Evolutionary conservation across 495 filamentous ascomycete genomes (phyloP), one percentile per base, ranked within the genome.

Genomic region (Paragyromitra xinjiangensis): DNA sequence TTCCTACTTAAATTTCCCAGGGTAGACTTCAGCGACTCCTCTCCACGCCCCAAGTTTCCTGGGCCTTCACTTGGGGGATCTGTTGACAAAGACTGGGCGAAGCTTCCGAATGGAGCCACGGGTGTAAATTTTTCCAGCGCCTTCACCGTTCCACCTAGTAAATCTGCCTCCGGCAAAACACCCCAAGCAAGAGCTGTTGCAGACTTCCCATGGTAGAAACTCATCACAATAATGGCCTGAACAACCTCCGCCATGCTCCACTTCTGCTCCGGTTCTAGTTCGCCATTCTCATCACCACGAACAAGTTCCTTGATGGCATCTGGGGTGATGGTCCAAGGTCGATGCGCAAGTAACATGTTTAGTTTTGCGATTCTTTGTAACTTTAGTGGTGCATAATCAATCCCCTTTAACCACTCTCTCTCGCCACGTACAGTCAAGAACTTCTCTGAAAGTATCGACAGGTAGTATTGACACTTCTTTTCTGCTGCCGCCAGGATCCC

Each of bases 271-370:
- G 67, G 75, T 22, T 79, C 77, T 29, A 79, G 26, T 51, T 73
- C 75, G 12, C 61, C 53, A 16, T 64, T 64, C 19, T 73, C 34
- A n/a, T 79, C 77, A 29, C 75, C 77, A 40, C 77, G 77, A 62
- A 79, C 62, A 2, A 79, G 75, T 6, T 72, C 77, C 37, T 79
- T 79, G 42, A 79, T 72, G 19, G 39, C 75, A 14, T 72, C 67
- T 9, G 67, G 75, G 14, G 75, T 73, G 42, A 79, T 78, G 24
- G 75, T 79, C 77, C 77, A 79, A 56, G 77, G 77, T 3, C 77
- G 53, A 50, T 79, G 77, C 5, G 77, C 77, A 62, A 79, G 77
- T n/a, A 79, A 45, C 77, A 78, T 79, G n/a, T 79, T 79, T n/a
- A 79, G 40, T 45, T 78, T 78, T 65, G 77, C 45, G 34, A 79